Evolutionary conservation across 805 yeast species (phyloP).

Genomic region (Saccharomycopsis sp.): DNA sequence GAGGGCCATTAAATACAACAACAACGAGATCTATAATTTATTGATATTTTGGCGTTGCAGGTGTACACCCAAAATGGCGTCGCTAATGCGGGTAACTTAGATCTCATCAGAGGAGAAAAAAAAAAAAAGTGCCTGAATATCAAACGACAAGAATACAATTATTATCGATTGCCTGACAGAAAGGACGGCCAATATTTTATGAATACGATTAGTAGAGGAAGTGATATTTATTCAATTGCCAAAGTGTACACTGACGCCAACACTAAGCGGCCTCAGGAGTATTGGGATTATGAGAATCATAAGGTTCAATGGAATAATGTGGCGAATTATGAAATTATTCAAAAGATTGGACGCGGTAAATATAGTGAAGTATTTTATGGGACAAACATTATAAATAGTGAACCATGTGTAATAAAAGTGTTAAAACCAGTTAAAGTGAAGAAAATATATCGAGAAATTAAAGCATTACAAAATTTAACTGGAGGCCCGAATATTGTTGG

Average conservation of each 20-base stretch:
- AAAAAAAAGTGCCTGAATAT: neutral
- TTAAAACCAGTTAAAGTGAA: constrained; percentile 89
- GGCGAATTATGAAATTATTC: constrained; percentile 64
- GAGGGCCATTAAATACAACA: neutral
- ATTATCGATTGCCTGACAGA: too few species aligned
- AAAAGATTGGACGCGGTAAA: constrained; percentile 87
- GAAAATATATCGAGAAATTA: constrained; percentile 85
- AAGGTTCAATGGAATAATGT: constrained; percentile 30
- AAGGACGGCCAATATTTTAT: constrained; percentile 2
- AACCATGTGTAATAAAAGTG: constrained; percentile 76
- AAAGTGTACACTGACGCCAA: constrained; percentile 80
- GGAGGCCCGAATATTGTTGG: constrained; percentile 80
- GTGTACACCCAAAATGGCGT: constrained; percentile 1
- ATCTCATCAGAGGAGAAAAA: neutral
- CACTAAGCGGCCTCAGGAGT: constrained; percentile 63
- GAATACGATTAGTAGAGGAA: constrained; percentile 22
- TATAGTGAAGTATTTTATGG: constrained; percentile 95
- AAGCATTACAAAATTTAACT: constrained; percentile 75
- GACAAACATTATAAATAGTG: constrained; percentile 54
- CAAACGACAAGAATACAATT: too few species aligned
- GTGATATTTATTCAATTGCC: constrained; percentile 47
- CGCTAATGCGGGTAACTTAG: neutral
- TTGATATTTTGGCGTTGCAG: neutral
- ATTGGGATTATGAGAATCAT: constrained; percentile 55
- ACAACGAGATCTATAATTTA: neutral